Evolutionary conservation across 1,284 basidiomycete genomes (phyloP).

Genomic region (Salmacisia buchloeana): DNA sequence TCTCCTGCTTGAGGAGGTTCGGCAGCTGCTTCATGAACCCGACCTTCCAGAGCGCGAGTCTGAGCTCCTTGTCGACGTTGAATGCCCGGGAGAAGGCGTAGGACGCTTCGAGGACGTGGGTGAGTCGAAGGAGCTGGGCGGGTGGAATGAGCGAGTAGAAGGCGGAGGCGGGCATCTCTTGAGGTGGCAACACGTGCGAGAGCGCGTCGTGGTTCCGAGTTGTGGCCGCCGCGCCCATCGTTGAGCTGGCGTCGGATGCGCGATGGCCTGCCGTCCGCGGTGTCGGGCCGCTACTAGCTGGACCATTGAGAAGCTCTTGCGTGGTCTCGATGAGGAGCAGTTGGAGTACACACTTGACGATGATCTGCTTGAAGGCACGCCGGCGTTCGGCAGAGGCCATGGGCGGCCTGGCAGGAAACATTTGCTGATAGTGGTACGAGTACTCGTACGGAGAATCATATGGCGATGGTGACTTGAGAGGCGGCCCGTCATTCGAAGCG

Average conservation of each 20-base stretch:
- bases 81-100: constrained; percentile 96
- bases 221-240: constrained; percentile 47
- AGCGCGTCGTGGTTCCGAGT: constrained; percentile 60
- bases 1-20: constrained; percentile 96
- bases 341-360: constrained; percentile 98
- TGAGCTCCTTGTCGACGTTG: constrained; percentile 95
- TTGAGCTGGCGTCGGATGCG: constrained; percentile 17
- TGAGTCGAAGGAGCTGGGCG: constrained; percentile 81
- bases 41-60: constrained; percentile 98
- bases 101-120: constrained; percentile 89
- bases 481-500: not conserved
- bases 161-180: constrained; percentile 8
- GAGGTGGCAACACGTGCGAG: not conserved
- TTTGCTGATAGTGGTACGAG: constrained; percentile 7
- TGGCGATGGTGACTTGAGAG: constrained; percentile 1
- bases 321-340: constrained; percentile 94
- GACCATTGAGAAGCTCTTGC: constrained; percentile 75
- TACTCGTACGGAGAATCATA: constrained; percentile 7
- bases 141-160: constrained; percentile 94
- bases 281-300: not conserved
- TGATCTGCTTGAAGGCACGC: constrained; percentile 95
- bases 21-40: constrained; percentile 99
- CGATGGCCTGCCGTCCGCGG: not conserved
- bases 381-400: constrained; percentile 67
- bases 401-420: not conserved